A percentile compares a stretch with the other conserved stretches of the same genome.
phyloP scores from a whole-genome alignment of 1,139 yeast genomes.

The Yamadazyma songkhlaensis region DNA sequence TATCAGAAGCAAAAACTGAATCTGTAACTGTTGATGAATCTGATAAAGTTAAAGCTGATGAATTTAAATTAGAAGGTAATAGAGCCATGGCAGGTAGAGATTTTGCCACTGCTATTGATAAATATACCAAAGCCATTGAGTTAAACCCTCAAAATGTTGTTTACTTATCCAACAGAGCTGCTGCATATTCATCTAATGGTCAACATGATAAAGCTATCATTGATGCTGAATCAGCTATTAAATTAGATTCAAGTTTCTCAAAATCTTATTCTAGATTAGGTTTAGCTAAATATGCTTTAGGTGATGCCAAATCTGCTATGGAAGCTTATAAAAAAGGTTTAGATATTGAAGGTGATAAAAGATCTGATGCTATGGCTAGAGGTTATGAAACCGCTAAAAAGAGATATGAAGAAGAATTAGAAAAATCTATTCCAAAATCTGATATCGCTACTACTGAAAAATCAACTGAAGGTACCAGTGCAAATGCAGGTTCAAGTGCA shows the following conservation, averaged over 20 bases:
- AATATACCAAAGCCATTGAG: slow-evolving; percentile 80
- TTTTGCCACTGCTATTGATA: slow-evolving; percentile 64
- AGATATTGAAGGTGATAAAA: slow-evolving; percentile 79
- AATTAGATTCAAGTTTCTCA: slow-evolving; percentile 73
- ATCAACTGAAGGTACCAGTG: slow-evolving; percentile 19
- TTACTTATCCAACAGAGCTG: slow-evolving; percentile 92
- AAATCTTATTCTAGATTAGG: slow-evolving; percentile 96
- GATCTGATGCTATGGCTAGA: slow-evolving; percentile 86
- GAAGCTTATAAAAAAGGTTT: slow-evolving; percentile 88
- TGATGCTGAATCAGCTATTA: slow-evolving; percentile 82
- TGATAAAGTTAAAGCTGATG: slow-evolving; percentile 72
- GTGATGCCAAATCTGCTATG: slow-evolving; percentile 84
- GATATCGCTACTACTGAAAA: slow-evolving; percentile 16
- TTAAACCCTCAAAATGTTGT: slow-evolving; percentile 73
- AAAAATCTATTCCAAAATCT: slow-evolving; percentile 35
- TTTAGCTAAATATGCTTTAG: slow-evolving; percentile 85
- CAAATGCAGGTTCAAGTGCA: slow-evolving; percentile 33
- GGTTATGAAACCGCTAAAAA: slow-evolving; percentile 93
- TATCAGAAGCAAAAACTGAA: slow-evolving; percentile 16
- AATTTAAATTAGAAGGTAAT: slow-evolving; percentile 86
- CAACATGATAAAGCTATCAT: slow-evolving; percentile 74
- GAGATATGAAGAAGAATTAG: slow-evolving; percentile 74
- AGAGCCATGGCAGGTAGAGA: slow-evolving; percentile 82
- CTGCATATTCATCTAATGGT: slow-evolving; percentile 82
- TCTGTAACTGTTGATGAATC: slow-evolving; percentile 40